phyloP scores from a whole-genome alignment of 495 filamentous ascomycete species.

The Penicillium arizonense region DNA sequence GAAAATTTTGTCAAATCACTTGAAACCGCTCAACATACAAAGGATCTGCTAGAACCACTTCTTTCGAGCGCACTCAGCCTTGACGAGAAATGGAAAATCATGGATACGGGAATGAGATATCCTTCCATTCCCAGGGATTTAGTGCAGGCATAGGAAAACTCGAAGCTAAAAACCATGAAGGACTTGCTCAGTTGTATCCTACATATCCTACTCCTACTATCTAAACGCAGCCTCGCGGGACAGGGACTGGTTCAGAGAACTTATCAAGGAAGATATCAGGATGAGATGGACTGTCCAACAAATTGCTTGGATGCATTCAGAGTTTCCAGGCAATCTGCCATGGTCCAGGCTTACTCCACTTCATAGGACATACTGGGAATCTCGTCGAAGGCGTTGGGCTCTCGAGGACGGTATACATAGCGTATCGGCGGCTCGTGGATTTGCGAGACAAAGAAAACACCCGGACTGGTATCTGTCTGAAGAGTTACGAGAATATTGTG shows the following conservation, averaged over 20 bases:
- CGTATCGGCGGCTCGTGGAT: background rate
- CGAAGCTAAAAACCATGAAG: no score
- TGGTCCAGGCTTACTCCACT: no score
- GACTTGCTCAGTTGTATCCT: background rate
- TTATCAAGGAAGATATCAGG: background rate
- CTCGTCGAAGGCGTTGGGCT: background rate
- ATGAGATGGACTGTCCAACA: background rate
- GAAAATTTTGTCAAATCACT: no score
- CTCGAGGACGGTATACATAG: background rate
- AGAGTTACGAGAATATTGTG: background rate
- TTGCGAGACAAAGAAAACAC: background rate
- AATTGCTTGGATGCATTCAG: background rate
- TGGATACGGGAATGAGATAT: no score
- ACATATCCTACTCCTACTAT: no score
- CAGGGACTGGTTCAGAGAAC: background rate
- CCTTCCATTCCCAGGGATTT: no score
- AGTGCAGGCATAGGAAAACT: no score
- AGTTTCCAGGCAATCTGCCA: no score
- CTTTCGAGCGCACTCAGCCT: no score
- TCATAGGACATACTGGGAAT: no score
- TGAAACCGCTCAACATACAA: background rate
- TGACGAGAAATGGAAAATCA: no score
- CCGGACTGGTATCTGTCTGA: background rate
- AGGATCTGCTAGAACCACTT: background rate
- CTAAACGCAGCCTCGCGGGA: no score